Percentiles rank a stretch among this genome's conserved stretches.
Conservation (phyloP, 2,329 filamentous ascomycete genomes). For the Pseudogymnoascus sp. region DNA sequence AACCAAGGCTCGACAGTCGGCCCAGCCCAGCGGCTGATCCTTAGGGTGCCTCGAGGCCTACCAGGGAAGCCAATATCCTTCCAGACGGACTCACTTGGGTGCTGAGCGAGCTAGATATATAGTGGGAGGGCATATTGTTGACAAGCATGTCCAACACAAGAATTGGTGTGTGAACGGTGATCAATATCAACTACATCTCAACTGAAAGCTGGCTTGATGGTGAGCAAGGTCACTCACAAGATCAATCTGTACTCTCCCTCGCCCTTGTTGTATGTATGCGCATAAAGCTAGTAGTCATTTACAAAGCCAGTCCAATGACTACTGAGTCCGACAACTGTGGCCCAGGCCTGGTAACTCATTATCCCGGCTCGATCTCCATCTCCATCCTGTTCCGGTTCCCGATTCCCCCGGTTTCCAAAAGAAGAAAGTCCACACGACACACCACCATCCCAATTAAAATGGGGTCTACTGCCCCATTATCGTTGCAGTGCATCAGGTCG, state of each 20-base stretch:
- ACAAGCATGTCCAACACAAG: not conserved
- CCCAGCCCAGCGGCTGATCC: not conserved
- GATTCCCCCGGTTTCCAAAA: not conserved
- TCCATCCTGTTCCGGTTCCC: not conserved
- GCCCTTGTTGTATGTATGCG: not conserved
- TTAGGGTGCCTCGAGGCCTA: not conserved
- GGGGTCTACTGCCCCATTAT: constrained; percentile 1
- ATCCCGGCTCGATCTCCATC: not conserved
- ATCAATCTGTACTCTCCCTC: not conserved
- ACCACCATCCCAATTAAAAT: not conserved
- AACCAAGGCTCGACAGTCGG: not conserved
- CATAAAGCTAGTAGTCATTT: constrained; percentile 7
- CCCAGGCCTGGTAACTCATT: not conserved
- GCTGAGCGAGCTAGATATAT: too few species aligned
- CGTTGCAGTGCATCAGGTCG: not conserved
- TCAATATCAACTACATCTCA: not conserved
- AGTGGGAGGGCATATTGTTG: not conserved
- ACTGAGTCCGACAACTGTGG: not conserved
- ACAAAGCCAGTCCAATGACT: not conserved
- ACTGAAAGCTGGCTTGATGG: not conserved
- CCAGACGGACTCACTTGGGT: not conserved
- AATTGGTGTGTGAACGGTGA: not conserved
- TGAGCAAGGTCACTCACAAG: not conserved
- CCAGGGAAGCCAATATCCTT: not conserved
- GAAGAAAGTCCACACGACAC: not conserved